phyloP scores from a whole-genome alignment of 2,329 filamentous ascomycete genomes.

The Colletotrichum tanaceti region DNA sequence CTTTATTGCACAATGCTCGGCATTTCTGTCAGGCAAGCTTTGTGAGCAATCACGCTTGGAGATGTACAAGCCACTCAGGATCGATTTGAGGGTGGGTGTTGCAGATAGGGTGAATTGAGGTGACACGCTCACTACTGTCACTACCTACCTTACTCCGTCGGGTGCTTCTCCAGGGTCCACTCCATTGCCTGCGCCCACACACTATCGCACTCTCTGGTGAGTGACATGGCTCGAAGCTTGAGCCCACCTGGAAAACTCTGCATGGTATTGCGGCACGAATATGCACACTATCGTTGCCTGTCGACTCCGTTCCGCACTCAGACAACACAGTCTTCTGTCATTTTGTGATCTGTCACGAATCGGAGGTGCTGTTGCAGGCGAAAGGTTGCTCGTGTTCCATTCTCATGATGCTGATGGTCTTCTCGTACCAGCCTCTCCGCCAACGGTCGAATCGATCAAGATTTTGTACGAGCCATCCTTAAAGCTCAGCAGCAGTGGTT shows the following conservation, averaged over 20 bases:
- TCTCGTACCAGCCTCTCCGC: constrained; percentile 21
- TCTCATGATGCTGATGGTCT: constrained; percentile 19
- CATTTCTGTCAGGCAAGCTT: constrained; percentile 6
- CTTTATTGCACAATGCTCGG: constrained; percentile 8
- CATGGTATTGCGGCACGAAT: constrained; percentile 36
- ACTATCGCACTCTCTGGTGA: constrained; percentile 5
- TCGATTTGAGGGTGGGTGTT: constrained; percentile 14
- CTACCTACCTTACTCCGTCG: constrained; percentile 33
- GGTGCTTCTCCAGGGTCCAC: constrained; percentile 39
- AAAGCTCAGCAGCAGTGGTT: not conserved
- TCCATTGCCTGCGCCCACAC: constrained; percentile 25
- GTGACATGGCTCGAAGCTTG: constrained; percentile 32
- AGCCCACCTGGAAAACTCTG: constrained; percentile 40
- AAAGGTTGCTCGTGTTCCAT: constrained; percentile 19
- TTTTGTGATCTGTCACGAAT: constrained; percentile 38
- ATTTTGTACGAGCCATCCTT: not conserved
- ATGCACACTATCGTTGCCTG: constrained; percentile 30
- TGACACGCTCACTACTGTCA: constrained; percentile 35
- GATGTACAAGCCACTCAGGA: constrained; percentile 15
- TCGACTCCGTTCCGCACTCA: constrained; percentile 29
- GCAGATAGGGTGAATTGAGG: constrained; percentile 25
- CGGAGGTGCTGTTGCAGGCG: constrained; percentile 20
- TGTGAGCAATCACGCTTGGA: constrained; percentile 27
- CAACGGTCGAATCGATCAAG: constrained; percentile 3
- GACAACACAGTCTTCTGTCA: constrained; percentile 19